phyloP scores from a whole-genome alignment of 306 rosid species.

The Glycine latifolia region DNA sequence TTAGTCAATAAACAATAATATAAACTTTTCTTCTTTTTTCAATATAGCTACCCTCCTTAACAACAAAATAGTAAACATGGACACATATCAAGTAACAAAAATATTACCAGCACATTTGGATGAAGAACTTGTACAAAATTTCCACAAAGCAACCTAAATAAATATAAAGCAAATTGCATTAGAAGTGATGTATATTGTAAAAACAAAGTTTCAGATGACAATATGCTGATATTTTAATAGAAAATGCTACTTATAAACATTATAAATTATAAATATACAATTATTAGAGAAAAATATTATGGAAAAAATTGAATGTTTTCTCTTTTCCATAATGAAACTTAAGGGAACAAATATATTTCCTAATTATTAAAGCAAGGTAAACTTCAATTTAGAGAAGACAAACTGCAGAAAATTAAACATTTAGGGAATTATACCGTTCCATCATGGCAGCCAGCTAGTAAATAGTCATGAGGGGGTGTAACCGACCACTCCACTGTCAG shows the following conservation, averaged over 20 bases:
- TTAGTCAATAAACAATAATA: constrained; percentile 34
- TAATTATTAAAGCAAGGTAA: constrained; percentile 26
- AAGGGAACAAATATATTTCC: constrained; percentile 24
- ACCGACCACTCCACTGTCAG: constrained; percentile 93
- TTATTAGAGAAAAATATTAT: not conserved
- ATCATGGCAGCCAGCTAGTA: constrained; percentile 95
- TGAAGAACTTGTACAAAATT: constrained; percentile 64
- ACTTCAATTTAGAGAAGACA: constrained; percentile 18
- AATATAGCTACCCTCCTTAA: constrained; percentile 32
- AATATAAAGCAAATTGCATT: constrained; percentile 37
- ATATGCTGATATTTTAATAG: constrained; percentile 22
- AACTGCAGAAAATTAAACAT: constrained; percentile 29
- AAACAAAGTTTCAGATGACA: constrained; percentile 22
- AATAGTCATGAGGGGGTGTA: constrained; percentile 75
- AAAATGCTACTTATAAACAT: constrained; percentile 30
- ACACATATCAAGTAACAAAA: constrained; percentile 28
- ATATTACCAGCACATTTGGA: constrained; percentile 64
- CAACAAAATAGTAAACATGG: constrained; percentile 40
- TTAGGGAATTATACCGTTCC: constrained; percentile 72
- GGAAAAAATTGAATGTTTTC: not conserved
- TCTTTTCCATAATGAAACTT: constrained; percentile 38
- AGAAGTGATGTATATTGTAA: constrained; percentile 45
- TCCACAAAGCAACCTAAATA: constrained; percentile 93
- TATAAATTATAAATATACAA: constrained; percentile 37
- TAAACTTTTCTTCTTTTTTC: constrained; percentile 25